Base-by-base conservation (phyloP, 805 yeast genomes). In the Clavispora carvajalis region DNA sequence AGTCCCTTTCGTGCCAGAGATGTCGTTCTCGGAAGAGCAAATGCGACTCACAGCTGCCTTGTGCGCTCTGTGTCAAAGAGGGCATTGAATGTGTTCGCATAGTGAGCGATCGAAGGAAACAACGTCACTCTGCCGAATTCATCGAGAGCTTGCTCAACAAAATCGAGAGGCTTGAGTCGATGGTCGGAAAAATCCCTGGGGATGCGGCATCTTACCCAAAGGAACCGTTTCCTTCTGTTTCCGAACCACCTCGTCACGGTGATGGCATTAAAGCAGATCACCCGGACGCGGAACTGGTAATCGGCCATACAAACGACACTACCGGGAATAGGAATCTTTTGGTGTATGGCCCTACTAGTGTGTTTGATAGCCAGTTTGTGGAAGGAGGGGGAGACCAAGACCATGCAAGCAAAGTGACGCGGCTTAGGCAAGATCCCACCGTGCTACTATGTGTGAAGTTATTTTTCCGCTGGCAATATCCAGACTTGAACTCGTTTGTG, bases 381-480 rank as follows among this genome's bases (percentile, higher is more conserved):
- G 38, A 36, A 10, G 33, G 17, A 4, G 33, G 9, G 4, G 21
- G 34, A 24, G 31, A 22, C 34, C 28, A 36, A 4, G 28, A 13
- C 25, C 37, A 36, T 21, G 21, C 26, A 11, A 29, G 28, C 5
- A 22, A 36, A 29, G 28, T 36, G n/a, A 16, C 19, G 13, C 23
- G 22, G 18, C 39, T 37, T 4, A 28, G 22, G 22, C 15, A 16
- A 9, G 38, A 36, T 15, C 19, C 19, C 3, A 30, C n/a, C 11
- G 33, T 36, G 17, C 12, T 26, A 11, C 38, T 18, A 9, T 25
- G 33, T 12, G 22, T 36, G 22, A 26, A 18, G 23, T 19, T 36
- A 6, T 38, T 38, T 18, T 38, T 38, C 37, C 17, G 22, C 33
- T 33, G 33, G 33, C 41, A 38, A 28, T 38, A 38, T 17, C 41